Percentiles rank a stretch among this genome's conserved stretches.
phyloP scores from a whole-genome alignment of 2,329 filamentous ascomycete species.

The Onygenales sp. region DNA sequence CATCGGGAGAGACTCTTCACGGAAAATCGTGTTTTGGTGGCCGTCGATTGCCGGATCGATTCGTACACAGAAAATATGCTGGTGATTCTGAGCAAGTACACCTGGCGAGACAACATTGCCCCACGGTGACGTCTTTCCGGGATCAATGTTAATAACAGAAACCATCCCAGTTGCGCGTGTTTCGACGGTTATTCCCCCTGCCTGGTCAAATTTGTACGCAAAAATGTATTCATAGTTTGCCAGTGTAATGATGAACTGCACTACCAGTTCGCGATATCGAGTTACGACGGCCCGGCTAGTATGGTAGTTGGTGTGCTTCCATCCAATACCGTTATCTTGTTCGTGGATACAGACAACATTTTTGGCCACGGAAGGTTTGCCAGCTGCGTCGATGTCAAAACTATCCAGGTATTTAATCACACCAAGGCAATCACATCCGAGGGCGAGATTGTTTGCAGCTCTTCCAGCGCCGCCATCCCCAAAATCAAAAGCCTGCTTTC shows the following conservation, averaged over 20 bases:
- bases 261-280: conserved; percentile 52
- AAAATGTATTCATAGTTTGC: conserved; percentile 65
- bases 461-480: conserved; percentile 56
- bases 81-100: conserved; percentile 59
- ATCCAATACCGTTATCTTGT: conserved; percentile 58
- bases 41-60: conserved; percentile 57
- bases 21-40: conserved; percentile 44
- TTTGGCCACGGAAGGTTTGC: conserved; percentile 41
- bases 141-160: conserved; percentile 51
- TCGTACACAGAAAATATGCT: conserved; percentile 58
- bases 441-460: conserved; percentile 53
- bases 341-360: conserved; percentile 63
- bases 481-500: conserved; percentile 61
- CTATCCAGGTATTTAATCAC: conserved; percentile 53
- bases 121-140: conserved; percentile 44
- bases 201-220: conserved; percentile 54
- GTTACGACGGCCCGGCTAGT: conserved; percentile 54
- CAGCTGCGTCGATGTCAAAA: conserved; percentile 41
- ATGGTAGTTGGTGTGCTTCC: conserved; percentile 63
- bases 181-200: conserved; percentile 53
- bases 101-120: conserved; percentile 57
- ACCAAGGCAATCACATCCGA: conserved; percentile 62
- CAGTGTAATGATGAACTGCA: conserved; percentile 60
- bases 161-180: conserved; percentile 59
- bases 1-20: conserved; percentile 45